Base-by-base conservation (phyloP, 1,139 yeast species). In the Candida dubliniensis region DNA sequence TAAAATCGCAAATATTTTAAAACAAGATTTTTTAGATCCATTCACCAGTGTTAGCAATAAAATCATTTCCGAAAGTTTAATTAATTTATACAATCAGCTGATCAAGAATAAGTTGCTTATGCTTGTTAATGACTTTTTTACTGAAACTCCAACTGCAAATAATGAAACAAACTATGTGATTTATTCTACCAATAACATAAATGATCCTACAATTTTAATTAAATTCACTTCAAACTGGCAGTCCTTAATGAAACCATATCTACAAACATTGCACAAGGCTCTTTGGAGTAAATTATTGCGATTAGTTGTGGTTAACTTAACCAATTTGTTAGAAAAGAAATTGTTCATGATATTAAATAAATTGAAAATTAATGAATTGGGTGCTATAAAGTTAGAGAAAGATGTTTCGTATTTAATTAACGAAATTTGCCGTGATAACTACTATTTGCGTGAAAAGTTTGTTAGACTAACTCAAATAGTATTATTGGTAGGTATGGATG, bases 391-490 rank as follows among this genome's bases (percentile, higher is more conserved):
- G 51, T 69, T 95, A 42, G 99, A 95, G 55, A 81, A 87, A 48
- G 97, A 91, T 60, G 68, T 91, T 37, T 82, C 93, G 33, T 73
- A 79, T 38, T 75, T 91, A 34, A 87, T 93, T 41, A 77, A 80
- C 43, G 85, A 83, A 50, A 76, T 56, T 59, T 88, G 65, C 74
- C 80, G 61, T 60, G 82, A 61, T 67, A 71, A 82, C 55, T 93
- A 89, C 62, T 79, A 77, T 38, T 68, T 90, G 54, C 74, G 96
- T 50, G 93, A 88, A 48, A 79, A 81, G 56, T 93, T 91, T 59
- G 76, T 86, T 2, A 74, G 89, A 47, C 82, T 89, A 2, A 89
- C 96, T 0, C 98, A 91, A 61, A 75, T 91, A 38, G 86, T 89
- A 8, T 77, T 88, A 69, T 70, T 89, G 38, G 72, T 90, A 34